These are phyloP conservation scores for Penicillium chermesinum DNA, from an alignment of 495 filamentous ascomycete species.

Conservation along the genomic window DNA sequence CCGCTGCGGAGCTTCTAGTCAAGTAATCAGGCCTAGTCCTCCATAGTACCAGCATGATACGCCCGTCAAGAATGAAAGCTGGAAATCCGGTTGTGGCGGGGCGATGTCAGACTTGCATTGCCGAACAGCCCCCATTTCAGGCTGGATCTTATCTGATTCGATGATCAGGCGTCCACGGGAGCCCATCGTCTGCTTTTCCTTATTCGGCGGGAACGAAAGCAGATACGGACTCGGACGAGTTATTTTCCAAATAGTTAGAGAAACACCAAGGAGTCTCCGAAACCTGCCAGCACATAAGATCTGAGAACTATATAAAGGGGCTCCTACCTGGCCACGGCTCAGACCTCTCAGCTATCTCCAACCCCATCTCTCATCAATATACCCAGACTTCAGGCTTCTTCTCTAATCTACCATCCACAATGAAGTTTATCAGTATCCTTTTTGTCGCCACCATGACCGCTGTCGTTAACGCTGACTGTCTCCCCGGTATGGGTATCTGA, in stretches of 20 bases:
- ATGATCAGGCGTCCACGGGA: not conserved
- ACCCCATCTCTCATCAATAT: not conserved
- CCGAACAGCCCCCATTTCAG: not conserved
- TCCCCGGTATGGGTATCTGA: not conserved
- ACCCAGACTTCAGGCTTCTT: not conserved
- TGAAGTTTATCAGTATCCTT: not conserved
- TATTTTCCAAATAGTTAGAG: not conserved
- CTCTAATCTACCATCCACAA: not conserved
- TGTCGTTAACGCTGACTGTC: not conserved
- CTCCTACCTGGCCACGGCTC: not conserved
- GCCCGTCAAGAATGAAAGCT: no score
- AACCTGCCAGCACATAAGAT: not conserved
- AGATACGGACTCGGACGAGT: not conserved
- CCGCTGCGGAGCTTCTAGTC: no score
- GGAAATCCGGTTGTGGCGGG: no score
- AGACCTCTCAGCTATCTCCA: not conserved
- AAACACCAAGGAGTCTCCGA: not conserved
- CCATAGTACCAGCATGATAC: no score
- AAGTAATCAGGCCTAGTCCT: no score
- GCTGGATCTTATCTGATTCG: slow-evolving; percentile 1
- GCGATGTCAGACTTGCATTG: no score
- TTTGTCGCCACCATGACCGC: not conserved
- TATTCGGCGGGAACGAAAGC: not conserved
- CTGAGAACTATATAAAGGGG: not conserved
- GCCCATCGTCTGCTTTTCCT: not conserved